Conservation (phyloP, 768 basidiomycete genomes). For the Lepiota subincarnata region DNA sequence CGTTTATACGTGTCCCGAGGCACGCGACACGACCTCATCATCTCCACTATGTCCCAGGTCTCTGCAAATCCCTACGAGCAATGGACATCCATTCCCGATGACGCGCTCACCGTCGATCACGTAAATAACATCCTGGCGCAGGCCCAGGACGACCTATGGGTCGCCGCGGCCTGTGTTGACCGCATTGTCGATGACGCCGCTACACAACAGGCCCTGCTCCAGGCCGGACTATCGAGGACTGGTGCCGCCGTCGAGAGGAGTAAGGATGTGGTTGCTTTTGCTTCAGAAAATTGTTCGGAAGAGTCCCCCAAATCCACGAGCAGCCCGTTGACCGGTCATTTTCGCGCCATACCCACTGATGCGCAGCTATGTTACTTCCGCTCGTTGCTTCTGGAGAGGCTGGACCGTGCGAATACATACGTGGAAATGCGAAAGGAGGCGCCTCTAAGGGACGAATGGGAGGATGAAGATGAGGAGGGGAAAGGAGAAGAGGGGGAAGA, state of each 20-base stretch:
- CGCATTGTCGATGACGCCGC: conserved; percentile 54
- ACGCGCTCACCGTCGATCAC: conserved; percentile 49
- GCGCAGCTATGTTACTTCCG: conserved; percentile 65
- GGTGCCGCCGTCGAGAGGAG: conserved; percentile 42
- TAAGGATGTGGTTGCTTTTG: conserved; percentile 28
- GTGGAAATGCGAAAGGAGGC: conserved; percentile 50
- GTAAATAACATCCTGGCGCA: conserved; percentile 44
- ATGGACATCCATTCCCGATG: conserved; percentile 58
- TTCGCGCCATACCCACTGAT: conserved; percentile 53
- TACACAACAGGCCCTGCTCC: conserved; percentile 55
- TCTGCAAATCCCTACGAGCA: conserved; percentile 33
- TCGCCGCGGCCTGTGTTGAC: conserved; percentile 68
- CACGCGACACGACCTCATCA: background rate
- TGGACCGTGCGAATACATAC: conserved; percentile 72
- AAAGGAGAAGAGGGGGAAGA: conserved; percentile 32
- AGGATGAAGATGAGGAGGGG: conserved; percentile 20
- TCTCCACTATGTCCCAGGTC: conserved; percentile 33
- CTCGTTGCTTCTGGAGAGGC: conserved; percentile 57
- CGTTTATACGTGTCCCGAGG: conserved; percentile 5
- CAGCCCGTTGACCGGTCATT: conserved; percentile 45
- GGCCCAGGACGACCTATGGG: conserved; percentile 72
- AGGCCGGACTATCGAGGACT: conserved; percentile 62
- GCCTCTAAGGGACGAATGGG: conserved; percentile 26
- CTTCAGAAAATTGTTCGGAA: conserved; percentile 8
- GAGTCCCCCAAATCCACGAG: conserved; percentile 6